These are phyloP conservation scores for Candida tammaniensis DNA, from an alignment of 805 yeast species.

Conservation along the genomic window DNA sequence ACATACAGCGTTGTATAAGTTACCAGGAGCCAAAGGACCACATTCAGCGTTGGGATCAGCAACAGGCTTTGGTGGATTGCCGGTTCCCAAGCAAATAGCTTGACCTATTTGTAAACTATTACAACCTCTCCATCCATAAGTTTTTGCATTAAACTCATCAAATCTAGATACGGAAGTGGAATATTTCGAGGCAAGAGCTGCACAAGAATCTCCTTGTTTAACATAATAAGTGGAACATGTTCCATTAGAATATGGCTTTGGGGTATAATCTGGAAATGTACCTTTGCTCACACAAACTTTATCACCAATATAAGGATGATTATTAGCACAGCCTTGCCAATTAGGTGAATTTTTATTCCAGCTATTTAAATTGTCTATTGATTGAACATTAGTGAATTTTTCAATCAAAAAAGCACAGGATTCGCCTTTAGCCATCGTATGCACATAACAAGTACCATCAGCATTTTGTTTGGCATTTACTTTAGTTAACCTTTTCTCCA, in stretches of 20 bases:
- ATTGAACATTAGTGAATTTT: constrained; percentile 10
- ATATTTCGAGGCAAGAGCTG: constrained; percentile 8
- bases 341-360: constrained; percentile 13
- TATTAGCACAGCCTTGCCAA: constrained; percentile 19
- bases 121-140: constrained; percentile 17
- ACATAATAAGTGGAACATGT: constrained; percentile 13
- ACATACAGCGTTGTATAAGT: constrained; percentile 11
- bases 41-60: constrained; percentile 14
- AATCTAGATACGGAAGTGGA: constrained; percentile 8
- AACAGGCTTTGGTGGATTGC: constrained; percentile 16
- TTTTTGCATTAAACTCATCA: constrained; percentile 11
- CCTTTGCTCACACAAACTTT: constrained; percentile 11
- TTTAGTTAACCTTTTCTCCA: too few species aligned
- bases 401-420: constrained; percentile 9
- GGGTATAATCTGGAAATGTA: constrained; percentile 6
- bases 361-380: constrained; percentile 6
- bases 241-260: constrained; percentile 13
- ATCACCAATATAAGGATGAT: too few species aligned
- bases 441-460: constrained; percentile 16
- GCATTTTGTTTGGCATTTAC: too few species aligned
- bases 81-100: constrained; percentile 15
- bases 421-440: constrained; percentile 13
- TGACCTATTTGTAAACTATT: constrained; percentile 5
- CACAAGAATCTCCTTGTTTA: constrained; percentile 14
- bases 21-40: constrained; percentile 19